These are phyloP conservation scores for Magnaporthales sp. DNA, from an alignment of 2,329 filamentous ascomycete genomes.

Conservation along the genomic window DNA sequence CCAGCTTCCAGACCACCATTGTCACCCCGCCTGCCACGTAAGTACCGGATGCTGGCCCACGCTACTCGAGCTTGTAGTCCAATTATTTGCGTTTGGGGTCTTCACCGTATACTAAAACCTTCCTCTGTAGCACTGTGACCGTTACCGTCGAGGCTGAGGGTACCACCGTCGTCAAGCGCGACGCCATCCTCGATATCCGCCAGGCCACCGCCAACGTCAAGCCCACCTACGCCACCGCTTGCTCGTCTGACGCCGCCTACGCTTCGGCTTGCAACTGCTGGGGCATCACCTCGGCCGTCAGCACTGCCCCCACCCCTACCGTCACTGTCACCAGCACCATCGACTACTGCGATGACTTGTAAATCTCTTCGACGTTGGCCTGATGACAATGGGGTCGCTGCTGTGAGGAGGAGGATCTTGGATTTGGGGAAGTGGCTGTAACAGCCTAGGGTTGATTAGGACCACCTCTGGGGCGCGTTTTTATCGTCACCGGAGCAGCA, in stretches of 20 bases:
- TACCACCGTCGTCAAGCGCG: slow-evolving; percentile 19
- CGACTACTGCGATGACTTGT: slow-evolving; percentile 30
- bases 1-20: slow-evolving; percentile 29
- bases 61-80: too few relatives aligned
- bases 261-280: slow-evolving; percentile 35
- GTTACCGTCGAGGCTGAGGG: slow-evolving; percentile 22
- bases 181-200: slow-evolving; percentile 15
- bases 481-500: background rate
- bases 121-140: slow-evolving; percentile 25
- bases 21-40: slow-evolving; percentile 31
- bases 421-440: background rate
- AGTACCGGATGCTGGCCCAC: slow-evolving; percentile 11
- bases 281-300: slow-evolving; percentile 29
- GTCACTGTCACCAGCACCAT: slow-evolving; percentile 30
- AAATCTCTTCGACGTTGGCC: slow-evolving; percentile 6
- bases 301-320: slow-evolving; percentile 28
- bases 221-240: slow-evolving; percentile 31
- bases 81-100: too few relatives aligned
- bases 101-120: background rate
- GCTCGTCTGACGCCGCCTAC: slow-evolving; percentile 24
- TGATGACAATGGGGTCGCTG: background rate
- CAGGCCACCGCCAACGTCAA: slow-evolving; percentile 21
- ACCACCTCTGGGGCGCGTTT: background rate
- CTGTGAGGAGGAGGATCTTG: background rate
- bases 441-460: background rate